Evolutionary conservation across 306 rosid species (phyloP).

Genomic region (Cucumis hystrix): DNA sequence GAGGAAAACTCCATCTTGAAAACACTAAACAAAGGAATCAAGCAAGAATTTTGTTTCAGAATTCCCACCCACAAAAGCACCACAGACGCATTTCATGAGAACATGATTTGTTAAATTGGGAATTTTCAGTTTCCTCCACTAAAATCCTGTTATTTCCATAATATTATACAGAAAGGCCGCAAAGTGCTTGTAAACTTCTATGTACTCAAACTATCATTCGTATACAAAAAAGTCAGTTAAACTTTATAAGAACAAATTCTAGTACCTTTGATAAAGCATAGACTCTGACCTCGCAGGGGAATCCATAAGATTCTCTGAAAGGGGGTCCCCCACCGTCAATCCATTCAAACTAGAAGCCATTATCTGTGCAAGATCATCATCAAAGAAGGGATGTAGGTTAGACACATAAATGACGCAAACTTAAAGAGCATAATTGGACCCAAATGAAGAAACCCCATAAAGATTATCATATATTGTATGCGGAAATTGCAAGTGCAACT

Average conservation of each 20-base stretch:
- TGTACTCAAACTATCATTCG: neutral
- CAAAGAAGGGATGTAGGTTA: neutral
- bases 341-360: slow-evolving; percentile 99
- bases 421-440: neutral
- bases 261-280: slow-evolving; percentile 58
- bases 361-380: slow-evolving; percentile 30
- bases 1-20: neutral
- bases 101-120: neutral
- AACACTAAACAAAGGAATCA: neutral
- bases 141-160: neutral
- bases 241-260: neutral
- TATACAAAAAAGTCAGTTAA: neutral
- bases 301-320: slow-evolving; percentile 85
- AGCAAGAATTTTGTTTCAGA: neutral
- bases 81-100: neutral
- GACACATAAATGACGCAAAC: neutral
- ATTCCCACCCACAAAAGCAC: neutral
- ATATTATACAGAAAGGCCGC: neutral
- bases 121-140: neutral
- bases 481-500: neutral
- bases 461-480: neutral
- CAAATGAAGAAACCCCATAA: neutral
- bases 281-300: slow-evolving; percentile 92
- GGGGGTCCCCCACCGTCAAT: slow-evolving; percentile 87
- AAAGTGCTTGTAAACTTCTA: neutral